A percentile compares a stretch with the other conserved stretches of the same genome.
These are phyloP conservation scores for Candida lessepsii DNA, from an alignment of 805 yeast genomes.

Conservation along the genomic window DNA sequence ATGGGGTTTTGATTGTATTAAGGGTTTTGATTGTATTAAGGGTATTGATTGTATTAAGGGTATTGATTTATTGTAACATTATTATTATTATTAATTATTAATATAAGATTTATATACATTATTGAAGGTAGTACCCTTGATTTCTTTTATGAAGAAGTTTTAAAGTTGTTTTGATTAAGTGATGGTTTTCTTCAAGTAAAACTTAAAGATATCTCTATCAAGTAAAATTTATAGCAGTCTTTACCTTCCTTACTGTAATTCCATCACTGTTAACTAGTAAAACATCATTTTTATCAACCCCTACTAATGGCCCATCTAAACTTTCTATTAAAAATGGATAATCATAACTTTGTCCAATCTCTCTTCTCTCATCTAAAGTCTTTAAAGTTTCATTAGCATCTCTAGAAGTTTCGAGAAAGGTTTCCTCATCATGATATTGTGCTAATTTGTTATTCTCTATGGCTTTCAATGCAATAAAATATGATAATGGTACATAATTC, in stretches of 20 bases:
- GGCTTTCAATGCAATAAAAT: slow-evolving; percentile 84
- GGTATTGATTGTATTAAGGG: too few relatives aligned
- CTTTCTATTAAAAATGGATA: slow-evolving; percentile 71
- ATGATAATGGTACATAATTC: slow-evolving; percentile 74
- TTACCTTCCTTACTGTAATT: slow-evolving; percentile 23
- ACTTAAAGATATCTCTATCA: too few relatives aligned
- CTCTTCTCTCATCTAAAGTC: slow-evolving; percentile 80
- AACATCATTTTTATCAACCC: slow-evolving; percentile 52
- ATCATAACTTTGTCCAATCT: slow-evolving; percentile 65
- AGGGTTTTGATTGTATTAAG: too few relatives aligned
- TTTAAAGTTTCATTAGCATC: slow-evolving; percentile 23
- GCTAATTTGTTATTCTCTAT: slow-evolving; percentile 47
- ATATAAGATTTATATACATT: too few relatives aligned
- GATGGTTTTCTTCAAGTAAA: too few relatives aligned
- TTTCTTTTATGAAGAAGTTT: too few relatives aligned
- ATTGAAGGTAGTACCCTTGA: too few relatives aligned
- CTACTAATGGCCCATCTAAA: slow-evolving; percentile 85
- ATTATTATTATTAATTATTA: too few relatives aligned
- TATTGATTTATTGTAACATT: too few relatives aligned
- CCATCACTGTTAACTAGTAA: slow-evolving; percentile 15
- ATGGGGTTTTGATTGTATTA: too few relatives aligned
- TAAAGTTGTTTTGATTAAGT: too few relatives aligned
- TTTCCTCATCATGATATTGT: slow-evolving; percentile 21
- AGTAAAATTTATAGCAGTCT: slow-evolving; percentile 12
- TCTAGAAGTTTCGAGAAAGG: slow-evolving; percentile 8